Conservation (phyloP, 441 rosid species). For the Macaranga tanarius region DNA sequence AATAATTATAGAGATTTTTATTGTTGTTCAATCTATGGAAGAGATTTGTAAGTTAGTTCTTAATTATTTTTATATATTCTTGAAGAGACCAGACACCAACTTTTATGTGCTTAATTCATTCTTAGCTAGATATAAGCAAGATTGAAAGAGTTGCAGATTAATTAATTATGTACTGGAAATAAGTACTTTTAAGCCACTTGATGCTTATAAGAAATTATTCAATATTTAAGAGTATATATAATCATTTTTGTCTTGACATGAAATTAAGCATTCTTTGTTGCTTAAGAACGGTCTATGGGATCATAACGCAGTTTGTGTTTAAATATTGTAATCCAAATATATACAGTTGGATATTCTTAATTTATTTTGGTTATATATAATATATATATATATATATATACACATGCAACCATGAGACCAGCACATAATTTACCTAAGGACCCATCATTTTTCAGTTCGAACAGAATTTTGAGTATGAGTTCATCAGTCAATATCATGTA, state of each 20-base stretch:
- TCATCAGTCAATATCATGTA: slow-evolving; percentile 16
- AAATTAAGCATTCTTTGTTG: neutral
- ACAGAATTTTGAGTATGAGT: neutral
- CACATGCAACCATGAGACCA: slow-evolving; percentile 10
- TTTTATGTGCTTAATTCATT: slow-evolving; percentile 1
- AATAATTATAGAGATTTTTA: neutral
- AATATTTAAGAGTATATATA: neutral
- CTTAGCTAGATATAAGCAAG: neutral
- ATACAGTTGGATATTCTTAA: neutral
- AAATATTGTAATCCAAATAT: neutral
- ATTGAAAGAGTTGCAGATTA: neutral
- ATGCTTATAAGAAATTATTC: neutral
- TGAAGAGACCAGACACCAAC: slow-evolving; percentile 11
- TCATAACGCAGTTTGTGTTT: neutral
- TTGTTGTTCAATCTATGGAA: neutral
- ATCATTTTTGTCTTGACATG: slow-evolving; percentile 4
- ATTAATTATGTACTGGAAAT: neutral
- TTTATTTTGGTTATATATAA: no score
- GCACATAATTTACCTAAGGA: neutral
- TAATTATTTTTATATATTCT: neutral
- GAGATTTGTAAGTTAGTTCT: neutral
- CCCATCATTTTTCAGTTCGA: slow-evolving; percentile 1
- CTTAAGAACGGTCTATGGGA: neutral
- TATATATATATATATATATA: no score
- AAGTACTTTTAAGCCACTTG: neutral